Evolutionary conservation across 2,329 filamentous ascomycete species (phyloP).

Genomic region (Bipolaris gigantea): DNA sequence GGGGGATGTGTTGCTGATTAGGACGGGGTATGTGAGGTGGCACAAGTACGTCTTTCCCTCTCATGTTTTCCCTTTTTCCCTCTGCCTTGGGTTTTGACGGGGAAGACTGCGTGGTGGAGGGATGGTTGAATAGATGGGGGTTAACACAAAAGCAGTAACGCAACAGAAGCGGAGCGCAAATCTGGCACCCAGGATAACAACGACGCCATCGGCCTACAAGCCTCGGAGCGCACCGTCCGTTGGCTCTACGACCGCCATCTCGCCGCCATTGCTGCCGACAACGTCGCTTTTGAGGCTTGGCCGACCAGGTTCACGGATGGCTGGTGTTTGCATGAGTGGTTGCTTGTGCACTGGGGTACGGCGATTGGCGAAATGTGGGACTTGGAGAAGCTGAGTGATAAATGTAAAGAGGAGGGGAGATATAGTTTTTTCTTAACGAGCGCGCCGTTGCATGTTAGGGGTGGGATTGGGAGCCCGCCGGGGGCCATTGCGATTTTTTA

Average conservation of each 20-base stretch:
- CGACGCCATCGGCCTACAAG: constrained; percentile 39
- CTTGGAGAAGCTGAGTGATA: constrained; percentile 55
- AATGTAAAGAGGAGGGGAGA: constrained; percentile 56
- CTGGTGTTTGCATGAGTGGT: constrained; percentile 42
- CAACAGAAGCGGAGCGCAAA: constrained; percentile 30
- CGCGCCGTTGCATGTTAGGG: constrained; percentile 60
- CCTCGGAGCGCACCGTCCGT: constrained; percentile 35
- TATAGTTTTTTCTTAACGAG: constrained; percentile 66
- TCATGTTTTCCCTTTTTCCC: background rate
- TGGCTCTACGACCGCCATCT: constrained; percentile 46
- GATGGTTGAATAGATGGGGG: background rate
- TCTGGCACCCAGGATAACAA: constrained; percentile 38
- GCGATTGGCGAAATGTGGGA: constrained; percentile 46
- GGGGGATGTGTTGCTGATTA: constrained; percentile 43
- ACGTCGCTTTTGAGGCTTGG: constrained; percentile 47
- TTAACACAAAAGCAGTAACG: constrained; percentile 21
- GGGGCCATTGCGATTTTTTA: constrained; percentile 42
- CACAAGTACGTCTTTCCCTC: constrained; percentile 25
- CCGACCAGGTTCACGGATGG: constrained; percentile 34
- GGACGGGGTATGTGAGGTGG: constrained; percentile 53
- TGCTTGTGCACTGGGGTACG: constrained; percentile 35
- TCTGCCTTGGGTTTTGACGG: background rate
- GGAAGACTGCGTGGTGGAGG: background rate
- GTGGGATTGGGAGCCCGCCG: constrained; percentile 45
- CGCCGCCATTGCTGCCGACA: constrained; percentile 44